phyloP scores from a whole-genome alignment of 176 grass and related monocot genomes.

The Triticum timopheevii region DNA sequence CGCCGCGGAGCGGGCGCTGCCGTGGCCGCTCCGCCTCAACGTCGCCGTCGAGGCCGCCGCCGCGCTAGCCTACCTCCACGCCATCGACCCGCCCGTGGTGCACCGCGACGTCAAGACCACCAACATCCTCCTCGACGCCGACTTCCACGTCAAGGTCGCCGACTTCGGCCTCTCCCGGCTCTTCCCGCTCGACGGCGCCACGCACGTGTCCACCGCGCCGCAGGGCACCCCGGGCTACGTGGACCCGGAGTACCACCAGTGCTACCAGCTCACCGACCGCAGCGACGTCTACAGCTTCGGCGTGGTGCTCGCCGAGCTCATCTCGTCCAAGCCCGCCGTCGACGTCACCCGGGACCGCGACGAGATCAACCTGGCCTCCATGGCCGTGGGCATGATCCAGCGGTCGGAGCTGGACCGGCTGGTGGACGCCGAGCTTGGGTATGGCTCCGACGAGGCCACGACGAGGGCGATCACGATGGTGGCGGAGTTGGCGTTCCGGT shows the following conservation, averaged over 20 bases:
- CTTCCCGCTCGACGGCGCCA: constrained; percentile 60
- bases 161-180: constrained; percentile 89
- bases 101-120: constrained; percentile 83
- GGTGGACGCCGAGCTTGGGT: constrained; percentile 56
- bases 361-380: constrained; percentile 65
- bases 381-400: constrained; percentile 72
- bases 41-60: constrained; percentile 76
- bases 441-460: constrained; percentile 32
- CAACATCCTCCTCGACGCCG: constrained; percentile 81
- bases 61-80: constrained; percentile 74
- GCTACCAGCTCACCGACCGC: constrained; percentile 79
- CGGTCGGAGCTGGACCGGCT: constrained; percentile 44
- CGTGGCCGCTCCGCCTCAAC: constrained; percentile 57
- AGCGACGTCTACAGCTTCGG: constrained; percentile 92
- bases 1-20: constrained; percentile 34
- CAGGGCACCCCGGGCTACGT: constrained; percentile 84
- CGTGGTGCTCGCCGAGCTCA: constrained; percentile 66
- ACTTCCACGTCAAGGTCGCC: constrained; percentile 82
- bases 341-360: constrained; percentile 58
- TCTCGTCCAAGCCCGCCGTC: constrained; percentile 76
- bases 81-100: constrained; percentile 65
- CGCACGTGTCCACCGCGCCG: constrained; percentile 76
- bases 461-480: constrained; percentile 62
- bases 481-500: constrained; percentile 77
- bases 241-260: constrained; percentile 78